phyloP scores from a whole-genome alignment of 345 rosid species.

The Geranium rotundifolium region DNA sequence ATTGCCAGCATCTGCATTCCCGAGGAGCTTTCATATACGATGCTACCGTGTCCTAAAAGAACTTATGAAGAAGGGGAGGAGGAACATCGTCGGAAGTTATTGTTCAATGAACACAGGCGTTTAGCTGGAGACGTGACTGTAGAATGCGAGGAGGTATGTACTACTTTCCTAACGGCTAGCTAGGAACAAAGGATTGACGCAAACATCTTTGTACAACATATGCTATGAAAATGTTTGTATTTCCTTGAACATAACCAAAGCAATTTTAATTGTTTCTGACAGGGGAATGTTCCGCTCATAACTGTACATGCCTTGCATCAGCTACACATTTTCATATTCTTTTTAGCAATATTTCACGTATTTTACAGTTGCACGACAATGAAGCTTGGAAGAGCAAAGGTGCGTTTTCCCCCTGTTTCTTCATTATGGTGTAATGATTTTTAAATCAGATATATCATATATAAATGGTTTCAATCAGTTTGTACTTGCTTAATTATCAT shows the following conservation, averaged over 20 bases:
- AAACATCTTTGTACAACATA: neutral
- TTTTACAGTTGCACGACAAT: conserved; percentile 61
- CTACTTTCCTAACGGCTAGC: neutral
- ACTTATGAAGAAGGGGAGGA: neutral
- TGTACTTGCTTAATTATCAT: too few relatives aligned
- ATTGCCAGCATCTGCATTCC: conserved; percentile 59
- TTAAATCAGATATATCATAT: too few relatives aligned
- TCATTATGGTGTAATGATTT: too few relatives aligned
- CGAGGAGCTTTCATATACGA: conserved; percentile 36
- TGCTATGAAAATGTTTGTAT: too few relatives aligned
- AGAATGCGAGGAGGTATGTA: conserved; percentile 25
- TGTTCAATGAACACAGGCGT: conserved; percentile 30
- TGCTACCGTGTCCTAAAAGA: conserved; percentile 53
- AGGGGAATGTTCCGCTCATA: conserved; percentile 79
- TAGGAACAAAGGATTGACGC: neutral
- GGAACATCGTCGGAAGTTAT: conserved; percentile 26
- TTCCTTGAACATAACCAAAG: neutral
- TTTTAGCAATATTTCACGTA: conserved; percentile 90
- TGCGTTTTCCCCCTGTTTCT: conserved; percentile 4
- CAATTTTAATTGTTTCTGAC: conserved; percentile 6
- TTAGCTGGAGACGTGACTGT: conserved; percentile 18
- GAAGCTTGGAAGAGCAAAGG: conserved; percentile 92
- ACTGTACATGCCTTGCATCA: conserved; percentile 78
- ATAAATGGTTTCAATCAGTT: neutral
- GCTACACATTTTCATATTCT: conserved; percentile 84